phyloP scores from a whole-genome alignment of 1,284 basidiomycete genomes.

The Rhodotorula sp. region DNA sequence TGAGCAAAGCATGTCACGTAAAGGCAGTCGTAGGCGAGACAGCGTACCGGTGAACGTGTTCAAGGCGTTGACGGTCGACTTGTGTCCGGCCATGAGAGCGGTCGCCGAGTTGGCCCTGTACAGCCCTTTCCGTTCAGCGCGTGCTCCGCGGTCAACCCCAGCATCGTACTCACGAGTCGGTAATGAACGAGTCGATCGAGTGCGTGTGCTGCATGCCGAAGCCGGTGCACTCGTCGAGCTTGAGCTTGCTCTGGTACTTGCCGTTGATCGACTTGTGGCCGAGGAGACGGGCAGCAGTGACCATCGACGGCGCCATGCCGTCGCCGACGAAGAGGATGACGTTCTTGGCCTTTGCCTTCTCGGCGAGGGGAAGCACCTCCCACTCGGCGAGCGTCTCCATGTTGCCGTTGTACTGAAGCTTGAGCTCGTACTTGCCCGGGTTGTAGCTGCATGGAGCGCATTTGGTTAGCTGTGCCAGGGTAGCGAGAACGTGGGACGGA shows the following conservation, averaged over 20 bases:
- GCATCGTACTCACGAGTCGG: constrained; percentile 43
- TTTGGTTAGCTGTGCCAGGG: background rate
- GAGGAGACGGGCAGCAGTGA: constrained; percentile 52
- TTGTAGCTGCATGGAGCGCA: constrained; percentile 28
- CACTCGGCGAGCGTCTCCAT: constrained; percentile 48
- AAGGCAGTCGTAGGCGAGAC: too few species aligned
- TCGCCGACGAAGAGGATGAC: constrained; percentile 51
- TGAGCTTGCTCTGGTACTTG: constrained; percentile 50
- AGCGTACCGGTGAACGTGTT: constrained; percentile 5
- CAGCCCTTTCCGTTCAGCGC: too few species aligned
- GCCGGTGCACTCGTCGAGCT: constrained; percentile 47
- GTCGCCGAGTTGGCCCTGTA: constrained; percentile 56
- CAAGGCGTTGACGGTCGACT: constrained; percentile 52
- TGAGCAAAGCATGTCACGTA: too few species aligned
- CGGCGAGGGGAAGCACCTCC: constrained; percentile 49
- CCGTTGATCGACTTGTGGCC: constrained; percentile 56
- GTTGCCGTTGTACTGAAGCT: constrained; percentile 44
- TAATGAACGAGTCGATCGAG: constrained; percentile 31
- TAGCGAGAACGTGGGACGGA: background rate
- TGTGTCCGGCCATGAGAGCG: constrained; percentile 53
- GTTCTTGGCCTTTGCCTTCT: constrained; percentile 47
- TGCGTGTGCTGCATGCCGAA: constrained; percentile 48
- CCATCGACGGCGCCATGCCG: constrained; percentile 31
- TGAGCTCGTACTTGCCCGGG: constrained; percentile 46
- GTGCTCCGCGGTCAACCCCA: too few species aligned